A percentile compares a stretch with the other conserved stretches of the same genome.
Conservation (phyloP, 306 rosid genomes). For the Trichosanthes truncata region DNA sequence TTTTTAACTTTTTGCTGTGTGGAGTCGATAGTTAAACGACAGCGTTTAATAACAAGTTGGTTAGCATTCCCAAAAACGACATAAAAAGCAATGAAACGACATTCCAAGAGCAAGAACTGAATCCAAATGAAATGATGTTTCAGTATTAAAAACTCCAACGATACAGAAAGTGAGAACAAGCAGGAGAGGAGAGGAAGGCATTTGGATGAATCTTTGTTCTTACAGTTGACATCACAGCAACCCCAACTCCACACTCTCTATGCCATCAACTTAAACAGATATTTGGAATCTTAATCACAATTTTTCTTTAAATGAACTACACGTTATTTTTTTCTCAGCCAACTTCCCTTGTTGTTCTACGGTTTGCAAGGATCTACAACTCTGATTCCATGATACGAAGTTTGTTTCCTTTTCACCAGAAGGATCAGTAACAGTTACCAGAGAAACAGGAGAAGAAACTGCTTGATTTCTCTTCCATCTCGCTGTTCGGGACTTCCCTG, state of each 20-base stretch:
- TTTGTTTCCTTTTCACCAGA: too few species aligned
- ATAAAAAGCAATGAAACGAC: background rate
- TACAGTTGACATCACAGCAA: constrained; percentile 76
- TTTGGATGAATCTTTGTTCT: constrained; percentile 54
- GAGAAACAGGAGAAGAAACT: constrained; percentile 66
- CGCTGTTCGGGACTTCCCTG: constrained; percentile 25
- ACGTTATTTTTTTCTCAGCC: background rate
- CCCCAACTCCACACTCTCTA: constrained; percentile 50
- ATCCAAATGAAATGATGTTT: background rate
- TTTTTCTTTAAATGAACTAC: background rate
- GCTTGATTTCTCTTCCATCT: constrained; percentile 41
- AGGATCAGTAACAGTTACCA: constrained; percentile 17
- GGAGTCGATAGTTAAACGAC: background rate
- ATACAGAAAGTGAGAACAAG: constrained; percentile 12
- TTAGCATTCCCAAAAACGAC: background rate
- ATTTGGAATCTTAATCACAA: background rate
- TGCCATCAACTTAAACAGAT: background rate
- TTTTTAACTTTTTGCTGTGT: background rate
- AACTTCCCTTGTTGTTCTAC: background rate
- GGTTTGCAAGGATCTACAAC: background rate
- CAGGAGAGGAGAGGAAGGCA: constrained; percentile 24
- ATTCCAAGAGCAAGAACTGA: background rate
- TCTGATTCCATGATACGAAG: background rate
- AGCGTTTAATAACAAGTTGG: background rate
- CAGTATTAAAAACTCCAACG: background rate